Percentiles rank a stretch among this genome's conserved stretches.
These are phyloP conservation scores for Cyclostephanos invisitatus DNA, from an alignment of 108 stramenopile species.

Conservation along the genomic window DNA sequence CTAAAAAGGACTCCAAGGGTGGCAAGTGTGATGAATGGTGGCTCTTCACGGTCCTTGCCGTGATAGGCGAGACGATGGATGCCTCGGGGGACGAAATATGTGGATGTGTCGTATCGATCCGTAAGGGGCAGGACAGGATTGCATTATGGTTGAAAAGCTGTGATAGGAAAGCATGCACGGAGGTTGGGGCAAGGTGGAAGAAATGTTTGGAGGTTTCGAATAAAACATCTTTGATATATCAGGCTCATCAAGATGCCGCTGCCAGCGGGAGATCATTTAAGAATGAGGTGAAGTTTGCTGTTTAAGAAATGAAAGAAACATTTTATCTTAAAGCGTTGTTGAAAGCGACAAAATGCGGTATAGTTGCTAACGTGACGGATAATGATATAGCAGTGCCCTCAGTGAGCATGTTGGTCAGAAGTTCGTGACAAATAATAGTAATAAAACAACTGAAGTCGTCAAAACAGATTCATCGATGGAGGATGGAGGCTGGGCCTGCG, in stretches of 20 bases:
- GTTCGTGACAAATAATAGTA: too few species aligned
- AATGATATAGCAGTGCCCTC: too few species aligned
- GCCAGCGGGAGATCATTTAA: slow-evolving; percentile 80
- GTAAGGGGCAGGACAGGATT: slow-evolving; percentile 83
- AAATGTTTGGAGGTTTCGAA: slow-evolving; percentile 79
- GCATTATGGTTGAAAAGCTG: slow-evolving; percentile 86
- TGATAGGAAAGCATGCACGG: slow-evolving; percentile 61
- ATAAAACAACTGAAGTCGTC: too few species aligned
- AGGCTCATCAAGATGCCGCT: slow-evolving; percentile 83
- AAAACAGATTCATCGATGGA: too few species aligned
- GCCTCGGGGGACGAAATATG: slow-evolving; percentile 77
- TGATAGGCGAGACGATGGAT: slow-evolving; percentile 91
- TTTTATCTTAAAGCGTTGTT: background rate
- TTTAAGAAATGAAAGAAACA: slow-evolving; percentile 36
- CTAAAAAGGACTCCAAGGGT: slow-evolving; percentile 66
- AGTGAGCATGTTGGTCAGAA: too few species aligned
- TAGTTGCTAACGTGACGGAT: too few species aligned
- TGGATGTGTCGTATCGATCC: slow-evolving; percentile 86
- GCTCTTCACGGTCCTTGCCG: slow-evolving; percentile 82
- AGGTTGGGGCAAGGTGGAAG: slow-evolving; percentile 84
- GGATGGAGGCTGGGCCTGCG: too few species aligned
- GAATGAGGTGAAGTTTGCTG: slow-evolving; percentile 76
- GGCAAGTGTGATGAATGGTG: slow-evolving; percentile 79
- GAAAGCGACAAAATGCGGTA: too few species aligned
- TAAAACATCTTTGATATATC: slow-evolving; percentile 76